Evolutionary conservation across 306 rosid species (phyloP).

Genomic region (Psophocarpus tetragonolobus): DNA sequence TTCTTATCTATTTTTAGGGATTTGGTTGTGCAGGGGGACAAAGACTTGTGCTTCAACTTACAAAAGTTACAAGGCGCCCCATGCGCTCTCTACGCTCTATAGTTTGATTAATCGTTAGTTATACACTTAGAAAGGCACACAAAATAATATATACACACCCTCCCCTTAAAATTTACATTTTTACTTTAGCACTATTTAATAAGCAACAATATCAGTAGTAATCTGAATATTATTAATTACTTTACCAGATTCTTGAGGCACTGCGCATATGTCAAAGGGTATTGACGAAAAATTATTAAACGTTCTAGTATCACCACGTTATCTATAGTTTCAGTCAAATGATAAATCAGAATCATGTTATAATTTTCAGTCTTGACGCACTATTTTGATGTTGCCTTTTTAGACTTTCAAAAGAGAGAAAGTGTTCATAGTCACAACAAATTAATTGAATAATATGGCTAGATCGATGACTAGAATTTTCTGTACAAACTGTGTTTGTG

Average conservation of each 20-base stretch:
- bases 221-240: conserved; percentile 2
- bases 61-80: conserved; percentile 12
- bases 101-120: neutral
- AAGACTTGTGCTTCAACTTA: neutral
- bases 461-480: neutral
- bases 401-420: neutral
- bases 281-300: too few species aligned
- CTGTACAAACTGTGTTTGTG: neutral
- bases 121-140: neutral
- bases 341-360: too few species aligned
- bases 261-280: conserved; percentile 7
- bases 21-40: neutral
- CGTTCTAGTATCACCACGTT: too few species aligned
- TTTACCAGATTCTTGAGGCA: conserved; percentile 29
- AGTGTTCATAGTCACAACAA: neutral
- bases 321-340: too few species aligned
- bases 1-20: neutral
- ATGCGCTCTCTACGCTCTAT: conserved; percentile 6
- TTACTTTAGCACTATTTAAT: neutral
- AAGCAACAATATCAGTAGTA: neutral
- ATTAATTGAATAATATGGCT: neutral
- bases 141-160: neutral
- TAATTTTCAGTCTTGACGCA: too few species aligned
- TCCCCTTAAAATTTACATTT: neutral
- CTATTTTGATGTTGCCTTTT: too few species aligned